Evolutionary conservation across 2,329 filamentous ascomycete genomes (phyloP), one percentile per base, ranked within the genome.

Genomic region (Ramularia endophylla): DNA sequence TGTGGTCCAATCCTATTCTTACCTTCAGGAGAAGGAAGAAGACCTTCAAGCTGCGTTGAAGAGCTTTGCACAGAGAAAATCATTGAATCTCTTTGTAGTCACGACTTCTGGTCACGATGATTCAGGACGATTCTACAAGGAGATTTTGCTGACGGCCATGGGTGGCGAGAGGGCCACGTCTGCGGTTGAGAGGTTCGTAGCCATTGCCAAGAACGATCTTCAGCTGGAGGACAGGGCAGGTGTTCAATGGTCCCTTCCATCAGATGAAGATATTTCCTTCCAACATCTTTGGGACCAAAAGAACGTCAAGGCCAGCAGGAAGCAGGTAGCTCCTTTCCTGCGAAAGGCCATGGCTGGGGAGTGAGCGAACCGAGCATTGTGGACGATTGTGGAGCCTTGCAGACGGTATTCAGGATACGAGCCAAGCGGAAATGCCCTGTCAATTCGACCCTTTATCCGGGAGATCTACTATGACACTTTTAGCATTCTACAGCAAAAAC

Each of bases 121-220:
- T 0, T 65, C 64, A 0, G 77, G 74, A 0, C 57, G 67, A 12
- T 86, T 88, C 47, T 67, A 69, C 49, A 68, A 86, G 37, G 78
- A 92, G 56, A 63, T 90, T 5, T 64, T 89, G 0, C 83, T 82
- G 76, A 81, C 74, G 0, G 55, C 78, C 1, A 74, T 69, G 18
- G 65, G 71, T 1, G 59, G 60, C 3, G 79, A 72, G 0, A 59
- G 59, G 5, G 80, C 73, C 0, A 65, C 67, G 0, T 53, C 61
- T 3, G 77, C 75, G 1, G 74, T 74, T 12, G 65, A 72, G 56
- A 62, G 58, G 12, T 90, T 90, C 53, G 69, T 64, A 15, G 55
- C 63, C 6, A 56, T 58, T 6, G 66, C 69, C 5, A 56, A 49
- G 2, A 69, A 70, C 11, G 68, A 67, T 43, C 60, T 92, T 48